Conservation (phyloP, 202 grass and related monocot species). For the Carex arenaria region DNA sequence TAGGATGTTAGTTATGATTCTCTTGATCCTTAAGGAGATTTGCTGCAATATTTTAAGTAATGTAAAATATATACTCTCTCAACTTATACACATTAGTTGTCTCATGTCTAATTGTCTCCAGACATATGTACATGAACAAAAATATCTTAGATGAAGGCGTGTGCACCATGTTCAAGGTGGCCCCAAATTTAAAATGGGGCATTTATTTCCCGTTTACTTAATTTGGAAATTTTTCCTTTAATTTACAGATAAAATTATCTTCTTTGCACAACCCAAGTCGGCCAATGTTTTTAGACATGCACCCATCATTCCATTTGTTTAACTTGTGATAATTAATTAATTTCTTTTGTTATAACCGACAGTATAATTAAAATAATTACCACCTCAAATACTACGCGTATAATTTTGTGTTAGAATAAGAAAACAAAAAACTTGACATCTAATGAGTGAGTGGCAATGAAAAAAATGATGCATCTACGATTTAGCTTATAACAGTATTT, state of each 20-base stretch:
- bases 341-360: not conserved
- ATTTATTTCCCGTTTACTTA: not conserved
- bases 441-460: not conserved
- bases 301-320: not conserved
- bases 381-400: not conserved
- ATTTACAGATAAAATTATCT: not conserved
- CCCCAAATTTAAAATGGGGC: not conserved
- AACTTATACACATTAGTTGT: not conserved
- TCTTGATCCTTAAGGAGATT: not conserved
- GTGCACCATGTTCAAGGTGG: not conserved
- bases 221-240: not conserved
- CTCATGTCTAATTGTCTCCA: not conserved
- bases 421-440: not conserved
- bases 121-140: not conserved
- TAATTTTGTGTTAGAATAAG: not conserved
- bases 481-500: not conserved
- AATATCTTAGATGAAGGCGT: not conserved
- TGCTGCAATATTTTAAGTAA: not conserved
- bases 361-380: constrained; percentile 1
- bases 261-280: not conserved
- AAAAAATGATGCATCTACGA: not conserved
- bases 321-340: not conserved
- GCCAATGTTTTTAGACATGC: not conserved
- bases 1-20: not conserved
- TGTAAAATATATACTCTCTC: not conserved